phyloP scores from a whole-genome alignment of 2,329 filamentous ascomycete genomes.

The Lachnellula hyalina region DNA sequence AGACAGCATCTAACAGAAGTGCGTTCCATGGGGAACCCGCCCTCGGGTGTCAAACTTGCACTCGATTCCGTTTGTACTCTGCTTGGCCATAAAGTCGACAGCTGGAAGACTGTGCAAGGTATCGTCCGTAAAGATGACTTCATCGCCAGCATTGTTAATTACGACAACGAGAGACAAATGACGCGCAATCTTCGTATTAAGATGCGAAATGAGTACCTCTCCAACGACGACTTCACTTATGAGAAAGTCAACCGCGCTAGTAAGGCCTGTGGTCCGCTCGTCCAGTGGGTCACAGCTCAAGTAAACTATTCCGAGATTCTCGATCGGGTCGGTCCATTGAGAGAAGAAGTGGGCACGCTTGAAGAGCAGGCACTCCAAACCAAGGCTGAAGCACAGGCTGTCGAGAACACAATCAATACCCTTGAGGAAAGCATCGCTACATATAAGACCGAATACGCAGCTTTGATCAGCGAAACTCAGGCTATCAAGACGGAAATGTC shows the following conservation, averaged over 20 bases:
- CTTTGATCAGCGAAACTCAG: constrained; percentile 93
- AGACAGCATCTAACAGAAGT: constrained; percentile 96
- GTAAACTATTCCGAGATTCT: constrained; percentile 98
- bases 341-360: constrained; percentile 80
- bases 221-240: constrained; percentile 91
- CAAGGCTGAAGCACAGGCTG: constrained; percentile 86
- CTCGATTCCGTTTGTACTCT: constrained; percentile 95
- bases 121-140: constrained; percentile 92
- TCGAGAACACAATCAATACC: constrained; percentile 77
- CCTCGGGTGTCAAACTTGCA: constrained; percentile 82
- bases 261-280: constrained; percentile 92
- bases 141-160: constrained; percentile 95
- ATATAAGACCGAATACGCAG: constrained; percentile 95
- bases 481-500: constrained; percentile 97
- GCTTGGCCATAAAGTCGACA: constrained; percentile 80
- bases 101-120: constrained; percentile 87
- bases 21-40: constrained; percentile 91
- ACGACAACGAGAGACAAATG: constrained; percentile 94
- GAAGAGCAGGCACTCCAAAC: constrained; percentile 88
- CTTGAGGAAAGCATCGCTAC: constrained; percentile 87
- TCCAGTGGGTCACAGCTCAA: constrained; percentile 95
- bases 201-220: constrained; percentile 90
- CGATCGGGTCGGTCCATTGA: constrained; percentile 85
- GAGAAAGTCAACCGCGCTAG: constrained; percentile 94
- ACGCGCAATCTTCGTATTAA: constrained; percentile 73